Conservation (phyloP, 2,329 filamentous ascomycete species). For the Colletotrichum sp. region DNA sequence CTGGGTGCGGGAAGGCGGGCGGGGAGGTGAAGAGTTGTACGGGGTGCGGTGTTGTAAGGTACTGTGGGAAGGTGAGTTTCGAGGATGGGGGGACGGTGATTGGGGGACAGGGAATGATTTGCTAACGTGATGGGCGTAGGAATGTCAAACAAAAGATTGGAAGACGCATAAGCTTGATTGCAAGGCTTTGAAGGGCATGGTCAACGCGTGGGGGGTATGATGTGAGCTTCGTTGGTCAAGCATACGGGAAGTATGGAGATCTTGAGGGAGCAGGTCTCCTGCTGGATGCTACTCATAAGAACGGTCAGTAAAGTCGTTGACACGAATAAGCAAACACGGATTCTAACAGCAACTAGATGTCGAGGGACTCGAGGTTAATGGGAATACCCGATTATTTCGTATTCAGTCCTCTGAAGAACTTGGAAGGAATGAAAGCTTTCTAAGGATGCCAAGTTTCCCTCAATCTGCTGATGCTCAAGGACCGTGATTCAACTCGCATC, state of each 20-base stretch:
- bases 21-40: slow-evolving; percentile 43
- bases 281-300: not conserved
- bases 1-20: slow-evolving; percentile 31
- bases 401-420: not conserved
- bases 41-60: slow-evolving; percentile 47
- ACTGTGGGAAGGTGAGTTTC: slow-evolving; percentile 50
- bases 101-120: not conserved
- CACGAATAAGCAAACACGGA: not conserved
- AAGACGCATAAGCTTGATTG: slow-evolving; percentile 49
- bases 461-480: not conserved
- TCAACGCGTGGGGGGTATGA: slow-evolving; percentile 36
- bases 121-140: slow-evolving; percentile 29
- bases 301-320: too few species aligned
- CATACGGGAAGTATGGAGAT: not conserved
- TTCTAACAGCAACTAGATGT: not conserved
- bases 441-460: too few species aligned
- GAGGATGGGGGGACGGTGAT: too few species aligned
- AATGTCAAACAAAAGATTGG: slow-evolving; percentile 49
- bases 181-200: slow-evolving; percentile 45
- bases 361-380: not conserved
- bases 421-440: not conserved
- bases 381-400: not conserved
- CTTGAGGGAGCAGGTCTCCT: not conserved
- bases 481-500: not conserved
- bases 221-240: not conserved